These are phyloP conservation scores for Leccinum uliginosum DNA, from an alignment of 768 basidiomycete species.

Conservation along the genomic window DNA sequence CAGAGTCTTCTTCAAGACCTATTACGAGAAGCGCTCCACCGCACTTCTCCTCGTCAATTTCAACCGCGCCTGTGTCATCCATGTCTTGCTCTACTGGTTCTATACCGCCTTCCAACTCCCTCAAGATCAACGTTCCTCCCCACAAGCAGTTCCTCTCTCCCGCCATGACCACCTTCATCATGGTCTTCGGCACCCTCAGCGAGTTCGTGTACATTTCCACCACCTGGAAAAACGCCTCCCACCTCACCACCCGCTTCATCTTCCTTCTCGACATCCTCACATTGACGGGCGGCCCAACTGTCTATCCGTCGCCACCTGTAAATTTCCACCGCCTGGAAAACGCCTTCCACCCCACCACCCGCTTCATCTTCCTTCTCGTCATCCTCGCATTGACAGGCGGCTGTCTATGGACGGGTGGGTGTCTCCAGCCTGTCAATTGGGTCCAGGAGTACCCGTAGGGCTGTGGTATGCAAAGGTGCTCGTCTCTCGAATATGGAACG, in stretches of 20 bases:
- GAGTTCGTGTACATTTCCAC: conserved; percentile 98
- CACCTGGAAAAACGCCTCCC: conserved; percentile 98
- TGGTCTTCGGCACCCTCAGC: conserved; percentile 88
- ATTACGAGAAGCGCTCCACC: conserved; percentile 91
- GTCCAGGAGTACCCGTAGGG: too few relatives aligned
- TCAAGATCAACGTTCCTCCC: conserved; percentile 78
- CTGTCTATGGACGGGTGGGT: too few relatives aligned
- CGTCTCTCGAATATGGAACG: too few relatives aligned
- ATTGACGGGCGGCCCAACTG: conserved; percentile 87
- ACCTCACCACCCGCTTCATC: conserved; percentile 88
- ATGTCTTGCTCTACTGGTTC: conserved; percentile 91
- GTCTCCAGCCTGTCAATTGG: too few relatives aligned
- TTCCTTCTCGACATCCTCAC: conserved; percentile 92
- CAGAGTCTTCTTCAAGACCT: conserved; percentile 97
- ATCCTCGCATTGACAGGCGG: conserved; percentile 90
- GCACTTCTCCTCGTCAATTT: conserved; percentile 97
- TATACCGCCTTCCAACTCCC: conserved; percentile 98
- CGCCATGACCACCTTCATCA: conserved; percentile 90
- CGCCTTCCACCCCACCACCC: conserved; percentile 92
- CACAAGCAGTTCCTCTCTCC: conserved; percentile 65
- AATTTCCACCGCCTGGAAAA: conserved; percentile 99
- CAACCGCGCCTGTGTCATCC: conserved; percentile 97
- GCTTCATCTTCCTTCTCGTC: conserved; percentile 86
- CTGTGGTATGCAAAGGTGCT: too few relatives aligned
- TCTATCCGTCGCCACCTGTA: too few relatives aligned